Percentiles rank a stretch among this genome's conserved stretches.
Evolutionary conservation across 2,329 filamentous ascomycete species (phyloP).

Genomic region (Aspergillus sp.): DNA sequence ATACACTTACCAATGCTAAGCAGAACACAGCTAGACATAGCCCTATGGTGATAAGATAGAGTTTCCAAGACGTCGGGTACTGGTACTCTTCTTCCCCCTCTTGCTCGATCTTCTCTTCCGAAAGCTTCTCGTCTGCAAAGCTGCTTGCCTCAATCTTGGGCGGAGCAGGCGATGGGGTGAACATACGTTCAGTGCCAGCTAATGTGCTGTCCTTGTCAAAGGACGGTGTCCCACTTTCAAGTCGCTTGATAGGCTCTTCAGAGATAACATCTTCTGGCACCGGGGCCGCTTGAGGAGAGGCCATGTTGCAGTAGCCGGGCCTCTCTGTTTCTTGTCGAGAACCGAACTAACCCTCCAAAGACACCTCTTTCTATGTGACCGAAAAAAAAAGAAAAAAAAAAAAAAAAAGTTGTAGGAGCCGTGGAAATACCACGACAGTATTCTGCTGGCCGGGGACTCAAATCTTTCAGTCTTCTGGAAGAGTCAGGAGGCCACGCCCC

Average conservation of each 20-base stretch:
- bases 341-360: neutral
- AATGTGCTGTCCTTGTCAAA: constrained; percentile 2
- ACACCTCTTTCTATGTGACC: neutral
- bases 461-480: neutral
- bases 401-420: neutral
- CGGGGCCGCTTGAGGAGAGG: neutral
- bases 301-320: neutral
- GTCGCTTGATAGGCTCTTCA: neutral
- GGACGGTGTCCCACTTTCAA: neutral
- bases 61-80: constrained; percentile 7
- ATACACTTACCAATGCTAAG: neutral
- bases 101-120: neutral
- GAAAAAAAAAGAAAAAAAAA: neutral
- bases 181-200: neutral
- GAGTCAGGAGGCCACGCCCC: neutral
- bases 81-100: neutral
- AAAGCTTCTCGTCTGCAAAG: neutral
- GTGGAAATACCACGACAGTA: neutral
- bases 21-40: constrained; percentile 11
- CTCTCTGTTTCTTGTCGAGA: neutral
- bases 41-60: constrained; percentile 7
- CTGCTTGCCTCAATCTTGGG: neutral
- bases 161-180: neutral
- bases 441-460: neutral
- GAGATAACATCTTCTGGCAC: neutral